These are phyloP conservation scores for Calycina herbarum DNA, from an alignment of 2,329 filamentous ascomycete species.

Conservation along the genomic window DNA sequence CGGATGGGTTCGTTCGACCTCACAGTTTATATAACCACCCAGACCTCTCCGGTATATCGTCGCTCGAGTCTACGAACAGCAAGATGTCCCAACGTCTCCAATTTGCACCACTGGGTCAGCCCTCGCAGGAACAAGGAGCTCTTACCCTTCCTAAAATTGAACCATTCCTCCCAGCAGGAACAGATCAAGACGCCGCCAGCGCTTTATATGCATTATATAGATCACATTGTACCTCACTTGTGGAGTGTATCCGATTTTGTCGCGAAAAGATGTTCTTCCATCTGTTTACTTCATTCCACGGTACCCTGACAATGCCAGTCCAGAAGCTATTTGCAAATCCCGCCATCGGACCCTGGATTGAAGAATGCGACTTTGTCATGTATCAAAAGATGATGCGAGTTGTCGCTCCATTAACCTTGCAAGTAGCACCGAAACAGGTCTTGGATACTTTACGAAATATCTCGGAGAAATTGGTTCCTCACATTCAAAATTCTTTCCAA, in stretches of 20 bases:
- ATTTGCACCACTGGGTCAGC: constrained; percentile 59
- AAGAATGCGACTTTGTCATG: constrained; percentile 91
- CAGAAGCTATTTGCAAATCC: constrained; percentile 86
- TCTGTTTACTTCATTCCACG: constrained; percentile 91
- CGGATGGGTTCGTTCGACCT: constrained; percentile 39
- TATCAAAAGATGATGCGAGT: constrained; percentile 98
- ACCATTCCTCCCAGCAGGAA: constrained; percentile 74
- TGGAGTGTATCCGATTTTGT: constrained; percentile 94
- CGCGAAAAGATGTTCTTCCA: constrained; percentile 97
- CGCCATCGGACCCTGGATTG: constrained; percentile 85
- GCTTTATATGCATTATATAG: constrained; percentile 86
- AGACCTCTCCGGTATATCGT: constrained; percentile 55
- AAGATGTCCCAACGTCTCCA: constrained; percentile 61
- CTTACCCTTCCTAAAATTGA: constrained; percentile 85
- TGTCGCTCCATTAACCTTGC: constrained; percentile 81
- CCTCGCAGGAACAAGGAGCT: constrained; percentile 64
- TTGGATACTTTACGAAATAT: constrained; percentile 86
- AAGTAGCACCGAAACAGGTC: constrained; percentile 86
- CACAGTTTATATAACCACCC: constrained; percentile 62
- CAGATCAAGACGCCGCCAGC: constrained; percentile 83
- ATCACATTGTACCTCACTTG: constrained; percentile 90
- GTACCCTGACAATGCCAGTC: constrained; percentile 93
- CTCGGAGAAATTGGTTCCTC: constrained; percentile 74
- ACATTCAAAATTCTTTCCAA: constrained; percentile 83
- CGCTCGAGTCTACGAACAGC: constrained; percentile 55